These are phyloP conservation scores for Xylaria curta DNA, from an alignment of 495 filamentous ascomycete species.

Conservation along the genomic window DNA sequence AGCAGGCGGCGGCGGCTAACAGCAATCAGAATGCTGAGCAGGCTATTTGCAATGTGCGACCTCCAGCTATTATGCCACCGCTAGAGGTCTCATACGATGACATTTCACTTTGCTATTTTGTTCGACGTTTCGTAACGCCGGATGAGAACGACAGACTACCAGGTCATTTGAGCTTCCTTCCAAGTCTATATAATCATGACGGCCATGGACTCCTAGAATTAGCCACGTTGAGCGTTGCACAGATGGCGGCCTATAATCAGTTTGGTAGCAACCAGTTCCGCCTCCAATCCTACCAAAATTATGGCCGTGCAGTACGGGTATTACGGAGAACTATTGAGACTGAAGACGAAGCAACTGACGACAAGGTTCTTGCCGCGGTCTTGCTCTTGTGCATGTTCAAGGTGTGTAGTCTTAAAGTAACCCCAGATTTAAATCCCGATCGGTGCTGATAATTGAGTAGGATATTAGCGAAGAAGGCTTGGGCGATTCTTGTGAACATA, in stretches of 20 bases:
- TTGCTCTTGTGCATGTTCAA: constrained; percentile 29
- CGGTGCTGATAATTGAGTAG: constrained; percentile 10
- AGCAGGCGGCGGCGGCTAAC: not conserved
- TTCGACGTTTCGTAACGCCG: constrained; percentile 34
- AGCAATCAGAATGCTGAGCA: not conserved
- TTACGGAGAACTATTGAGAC: constrained; percentile 25
- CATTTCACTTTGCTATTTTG: constrained; percentile 37
- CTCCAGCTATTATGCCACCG: constrained; percentile 18
- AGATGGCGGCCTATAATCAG: constrained; percentile 39
- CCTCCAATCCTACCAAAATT: constrained; percentile 33
- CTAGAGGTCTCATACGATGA: constrained; percentile 31
- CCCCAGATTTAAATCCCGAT: not conserved
- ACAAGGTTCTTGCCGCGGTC: constrained; percentile 30
- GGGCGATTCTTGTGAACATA: constrained; percentile 26
- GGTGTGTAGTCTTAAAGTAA: not conserved
- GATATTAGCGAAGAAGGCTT: constrained; percentile 27
- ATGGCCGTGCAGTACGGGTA: constrained; percentile 25
- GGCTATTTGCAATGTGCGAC: not conserved
- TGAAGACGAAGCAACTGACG: constrained; percentile 31
- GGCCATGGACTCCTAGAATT: constrained; percentile 31
- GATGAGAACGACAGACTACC: constrained; percentile 32
- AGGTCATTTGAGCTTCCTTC: constrained; percentile 36
- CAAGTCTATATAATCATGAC: constrained; percentile 30
- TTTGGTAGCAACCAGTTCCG: constrained; percentile 33
- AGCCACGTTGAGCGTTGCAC: constrained; percentile 32